These are phyloP conservation scores for Coniochaeta pulveracea DNA, from an alignment of 2,329 filamentous ascomycete genomes.

Conservation along the genomic window DNA sequence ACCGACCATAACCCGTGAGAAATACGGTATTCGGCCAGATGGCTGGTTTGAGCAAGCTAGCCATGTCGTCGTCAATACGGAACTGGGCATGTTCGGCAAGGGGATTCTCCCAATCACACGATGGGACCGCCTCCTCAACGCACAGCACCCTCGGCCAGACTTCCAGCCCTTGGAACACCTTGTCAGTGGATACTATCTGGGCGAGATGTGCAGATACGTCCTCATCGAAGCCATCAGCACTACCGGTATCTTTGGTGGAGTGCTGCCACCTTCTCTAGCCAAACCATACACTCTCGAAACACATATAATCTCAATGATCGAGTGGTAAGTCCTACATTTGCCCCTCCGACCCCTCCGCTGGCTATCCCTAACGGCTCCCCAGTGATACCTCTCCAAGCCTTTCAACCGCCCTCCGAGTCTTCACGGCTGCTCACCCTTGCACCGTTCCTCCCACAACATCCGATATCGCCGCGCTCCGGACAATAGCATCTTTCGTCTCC, in stretches of 20 bases:
- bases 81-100: conserved; percentile 55
- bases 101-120: conserved; percentile 46
- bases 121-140: conserved; percentile 46
- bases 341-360: not conserved
- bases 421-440: conserved; percentile 38
- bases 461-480: conserved; percentile 41
- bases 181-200: conserved; percentile 55
- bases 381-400: conserved; percentile 34
- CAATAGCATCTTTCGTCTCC: conserved; percentile 42
- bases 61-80: conserved; percentile 57
- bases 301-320: conserved; percentile 45
- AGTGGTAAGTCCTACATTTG: conserved; percentile 32
- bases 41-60: conserved; percentile 46
- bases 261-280: conserved; percentile 40
- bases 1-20: conserved; percentile 37
- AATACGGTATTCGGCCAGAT: conserved; percentile 43
- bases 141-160: conserved; percentile 40
- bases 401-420: conserved; percentile 32
- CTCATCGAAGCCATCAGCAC: conserved; percentile 47
- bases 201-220: conserved; percentile 49
- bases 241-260: conserved; percentile 42
- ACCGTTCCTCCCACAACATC: conserved; percentile 23
- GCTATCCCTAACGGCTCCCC: conserved; percentile 3
- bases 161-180: conserved; percentile 54
- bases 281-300: conserved; percentile 48